Evolutionary conservation across 495 filamentous ascomycete species (phyloP).

Genomic region (Pseudomonodictys pantanalensis): DNA sequence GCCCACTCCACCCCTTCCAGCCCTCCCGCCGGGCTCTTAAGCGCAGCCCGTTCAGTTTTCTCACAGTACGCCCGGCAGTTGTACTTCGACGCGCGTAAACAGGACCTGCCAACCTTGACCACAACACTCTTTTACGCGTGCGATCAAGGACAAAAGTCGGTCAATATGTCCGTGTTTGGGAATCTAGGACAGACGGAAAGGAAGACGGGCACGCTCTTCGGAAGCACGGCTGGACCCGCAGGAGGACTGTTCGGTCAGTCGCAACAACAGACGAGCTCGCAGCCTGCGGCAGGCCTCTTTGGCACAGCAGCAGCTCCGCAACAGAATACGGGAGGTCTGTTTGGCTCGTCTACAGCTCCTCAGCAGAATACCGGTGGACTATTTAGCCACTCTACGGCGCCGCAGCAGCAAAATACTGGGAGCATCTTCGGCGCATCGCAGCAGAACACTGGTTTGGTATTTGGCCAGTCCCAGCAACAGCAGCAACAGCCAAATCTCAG

Average conservation of each 20-base stretch:
- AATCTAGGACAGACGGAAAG: constrained; percentile 1
- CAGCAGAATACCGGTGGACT: constrained; percentile 30
- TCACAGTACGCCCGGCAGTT: too few species aligned
- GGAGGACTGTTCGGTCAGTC: constrained; percentile 40
- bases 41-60: too few species aligned
- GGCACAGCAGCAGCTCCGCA: constrained; percentile 16
- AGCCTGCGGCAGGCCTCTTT: constrained; percentile 14
- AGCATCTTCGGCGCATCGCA: constrained; percentile 22
- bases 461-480: constrained; percentile 33
- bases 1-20: too few species aligned
- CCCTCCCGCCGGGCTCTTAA: too few species aligned
- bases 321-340: constrained; percentile 20
- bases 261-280: constrained; percentile 4
- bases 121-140: too few species aligned
- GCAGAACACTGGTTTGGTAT: constrained; percentile 22
- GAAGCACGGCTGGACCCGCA: constrained; percentile 30
- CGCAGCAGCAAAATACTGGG: constrained; percentile 28
- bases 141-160: constrained; percentile 3
- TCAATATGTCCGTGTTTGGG: not conserved
- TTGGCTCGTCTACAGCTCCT: not conserved
- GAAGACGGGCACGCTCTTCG: constrained; percentile 47
- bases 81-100: too few species aligned
- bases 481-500: constrained; percentile 18
- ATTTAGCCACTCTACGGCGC: constrained; percentile 30
- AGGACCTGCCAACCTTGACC: too few species aligned